Base-by-base conservation (phyloP, 352 stramenopile genomes). In the Phytophthora macrochlamydospora region DNA sequence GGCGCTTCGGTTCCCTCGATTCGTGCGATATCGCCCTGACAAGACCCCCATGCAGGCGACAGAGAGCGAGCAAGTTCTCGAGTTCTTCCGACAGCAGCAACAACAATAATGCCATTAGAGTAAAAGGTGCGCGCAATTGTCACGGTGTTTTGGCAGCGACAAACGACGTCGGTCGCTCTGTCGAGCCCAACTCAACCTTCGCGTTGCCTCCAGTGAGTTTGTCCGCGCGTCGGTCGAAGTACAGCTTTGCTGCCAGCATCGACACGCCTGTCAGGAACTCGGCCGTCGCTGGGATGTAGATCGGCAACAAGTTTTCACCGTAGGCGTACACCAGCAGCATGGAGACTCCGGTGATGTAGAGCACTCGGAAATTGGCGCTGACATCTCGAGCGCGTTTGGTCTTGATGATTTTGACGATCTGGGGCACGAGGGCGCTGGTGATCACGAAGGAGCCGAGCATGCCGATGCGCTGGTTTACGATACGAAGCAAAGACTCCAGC, bases 1-100 rank as follows among this genome's bases (percentile, higher is more conserved):
- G 56, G 97, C 95, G 11, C 83, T 99, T 56, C 94, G 98, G 8
- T 99, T 99, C 76, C 98, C 98, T n/a, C 91, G 98, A 4, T 99
- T 99, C 70, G 65, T 99, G 52, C 91, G 97, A 1, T 75, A 98
- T 59, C 89, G 98, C 55, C 75, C 90, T 0, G 98, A 99, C 80
- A 99, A 99, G 73, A 85, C 86, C 13, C 88, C 93, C 4, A 80
- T 98, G 50, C 78, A 99, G 30, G 97, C 97, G 18, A 99, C 98
- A 0, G 95, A 86, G 4, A 95, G 91, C 51, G 87, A 98, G 30
- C 97, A 99, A 75, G 93, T 99, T 5, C 45, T 75, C 1, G 71
- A 86, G 63, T 63, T 92, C 13, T 94, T 89, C 44, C 52, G 66
- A n/a, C 72, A 90, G 49, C 82, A 91, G 50, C 63, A 64, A 18